phyloP scores from a whole-genome alignment of 2,329 filamentous ascomycete species.

The Davidsoniella eucalypti region DNA sequence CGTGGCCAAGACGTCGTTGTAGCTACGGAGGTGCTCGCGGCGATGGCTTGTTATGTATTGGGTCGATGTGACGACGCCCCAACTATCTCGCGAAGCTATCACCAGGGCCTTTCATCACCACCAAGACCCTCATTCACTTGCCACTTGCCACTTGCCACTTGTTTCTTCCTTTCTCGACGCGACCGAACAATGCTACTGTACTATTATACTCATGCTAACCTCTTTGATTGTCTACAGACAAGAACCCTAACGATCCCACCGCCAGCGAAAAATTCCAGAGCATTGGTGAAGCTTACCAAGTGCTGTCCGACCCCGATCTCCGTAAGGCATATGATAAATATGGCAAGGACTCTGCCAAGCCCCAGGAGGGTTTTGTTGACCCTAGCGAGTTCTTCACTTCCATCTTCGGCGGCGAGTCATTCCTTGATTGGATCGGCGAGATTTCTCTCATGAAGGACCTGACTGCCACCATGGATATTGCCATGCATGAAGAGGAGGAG shows the following conservation, averaged over 20 bases:
- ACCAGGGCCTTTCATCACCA: not conserved
- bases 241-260: constrained; percentile 90
- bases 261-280: constrained; percentile 90
- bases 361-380: constrained; percentile 83
- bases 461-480: constrained; percentile 96
- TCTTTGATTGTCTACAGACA: constrained; percentile 42
- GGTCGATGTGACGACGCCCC: no score
- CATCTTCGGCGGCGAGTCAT: constrained; percentile 95
- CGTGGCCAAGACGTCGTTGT: not conserved
- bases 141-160: not conserved
- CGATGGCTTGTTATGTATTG: no score
- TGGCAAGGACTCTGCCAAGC: constrained; percentile 88
- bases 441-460: constrained; percentile 98
- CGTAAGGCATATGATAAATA: constrained; percentile 90
- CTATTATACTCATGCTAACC: constrained; percentile 3
- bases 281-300: constrained; percentile 59
- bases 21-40: no score
- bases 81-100: no score
- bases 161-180: no score
- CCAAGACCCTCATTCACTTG: not conserved
- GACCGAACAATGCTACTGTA: not conserved
- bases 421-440: constrained; percentile 92
- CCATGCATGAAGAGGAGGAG: constrained; percentile 64
- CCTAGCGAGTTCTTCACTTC: constrained; percentile 95
- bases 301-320: constrained; percentile 74